These are phyloP conservation scores for Avena insularis DNA, from an alignment of 176 grass and related monocot species.

Conservation along the genomic window DNA sequence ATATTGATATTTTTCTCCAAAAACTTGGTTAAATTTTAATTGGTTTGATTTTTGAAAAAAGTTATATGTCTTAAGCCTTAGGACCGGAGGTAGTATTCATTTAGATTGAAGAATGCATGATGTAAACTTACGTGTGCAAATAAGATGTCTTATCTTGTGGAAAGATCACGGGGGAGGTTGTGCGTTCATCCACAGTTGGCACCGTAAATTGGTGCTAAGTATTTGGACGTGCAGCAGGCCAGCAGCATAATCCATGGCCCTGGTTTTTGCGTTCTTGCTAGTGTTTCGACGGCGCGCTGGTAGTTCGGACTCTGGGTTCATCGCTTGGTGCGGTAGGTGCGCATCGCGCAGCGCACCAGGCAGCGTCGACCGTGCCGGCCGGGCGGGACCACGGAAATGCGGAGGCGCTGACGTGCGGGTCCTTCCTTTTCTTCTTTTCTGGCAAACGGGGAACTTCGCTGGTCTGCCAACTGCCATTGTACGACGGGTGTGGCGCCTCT, in stretches of 20 bases:
- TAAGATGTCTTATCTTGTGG: not conserved
- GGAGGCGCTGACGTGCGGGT: not conserved
- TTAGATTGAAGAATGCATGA: not conserved
- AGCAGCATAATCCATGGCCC: not conserved
- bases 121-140: not conserved
- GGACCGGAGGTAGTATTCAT: not conserved
- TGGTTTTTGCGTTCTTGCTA: not conserved
- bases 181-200: not conserved
- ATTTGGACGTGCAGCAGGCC: not conserved
- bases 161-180: not conserved
- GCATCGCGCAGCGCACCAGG: no score
- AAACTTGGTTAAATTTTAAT: no score
- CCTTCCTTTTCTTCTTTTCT: not conserved
- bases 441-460: not conserved
- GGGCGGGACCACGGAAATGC: not conserved
- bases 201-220: not conserved
- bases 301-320: no score
- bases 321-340: no score
- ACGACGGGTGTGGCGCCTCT: not conserved
- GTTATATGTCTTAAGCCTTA: no score
- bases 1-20: no score
- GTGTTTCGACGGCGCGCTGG: no score
- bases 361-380: not conserved
- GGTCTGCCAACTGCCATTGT: not conserved
- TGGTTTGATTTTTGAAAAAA: no score